A percentile compares a stretch with the other conserved stretches of the same genome.
phyloP scores from a whole-genome alignment of 2,329 filamentous ascomycete species.

The Helotiales sp. region DNA sequence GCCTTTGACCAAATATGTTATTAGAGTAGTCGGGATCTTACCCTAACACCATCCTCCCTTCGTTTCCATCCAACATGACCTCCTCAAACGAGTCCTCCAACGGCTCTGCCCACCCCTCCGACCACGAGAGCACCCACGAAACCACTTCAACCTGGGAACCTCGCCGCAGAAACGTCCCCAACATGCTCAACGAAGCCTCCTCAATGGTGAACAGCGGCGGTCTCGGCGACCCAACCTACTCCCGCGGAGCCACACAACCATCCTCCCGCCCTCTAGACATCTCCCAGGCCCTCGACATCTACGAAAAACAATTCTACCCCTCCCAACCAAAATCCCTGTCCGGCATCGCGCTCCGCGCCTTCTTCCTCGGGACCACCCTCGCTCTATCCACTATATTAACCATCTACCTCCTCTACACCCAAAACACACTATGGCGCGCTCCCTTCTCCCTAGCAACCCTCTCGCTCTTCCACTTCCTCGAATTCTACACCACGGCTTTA shows the following conservation, averaged over 20 bases:
- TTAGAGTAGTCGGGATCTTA: not conserved
- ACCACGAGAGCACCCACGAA: conserved; percentile 2
- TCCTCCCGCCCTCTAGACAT: conserved; percentile 21
- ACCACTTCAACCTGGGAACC: not conserved
- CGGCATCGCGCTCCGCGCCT: conserved; percentile 39
- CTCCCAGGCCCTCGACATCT: conserved; percentile 22
- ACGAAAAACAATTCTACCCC: conserved; percentile 32
- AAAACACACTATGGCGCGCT: conserved; percentile 53
- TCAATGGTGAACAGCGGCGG: conserved; percentile 13
- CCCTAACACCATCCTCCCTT: not conserved
- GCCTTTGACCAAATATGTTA: not conserved
- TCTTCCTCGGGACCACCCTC: conserved; percentile 33
- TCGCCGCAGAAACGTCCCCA: not conserved
- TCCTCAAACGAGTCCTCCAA: conserved; percentile 14
- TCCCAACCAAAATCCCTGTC: conserved; percentile 35
- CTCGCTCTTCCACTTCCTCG: conserved; percentile 88
- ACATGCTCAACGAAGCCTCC: conserved; percentile 10
- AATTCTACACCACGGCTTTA: conserved; percentile 86
- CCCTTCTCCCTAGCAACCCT: conserved; percentile 70
- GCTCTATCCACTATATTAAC: conserved; percentile 23
- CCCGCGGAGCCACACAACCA: not conserved
- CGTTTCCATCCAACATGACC: conserved; percentile 12
- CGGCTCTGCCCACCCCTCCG: conserved; percentile 7
- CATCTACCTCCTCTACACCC: conserved; percentile 24
- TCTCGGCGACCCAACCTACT: conserved; percentile 5